Evolutionary conservation across 2,329 filamentous ascomycete species (phyloP).

Genomic region (Phyllosticta paracitricarpa): DNA sequence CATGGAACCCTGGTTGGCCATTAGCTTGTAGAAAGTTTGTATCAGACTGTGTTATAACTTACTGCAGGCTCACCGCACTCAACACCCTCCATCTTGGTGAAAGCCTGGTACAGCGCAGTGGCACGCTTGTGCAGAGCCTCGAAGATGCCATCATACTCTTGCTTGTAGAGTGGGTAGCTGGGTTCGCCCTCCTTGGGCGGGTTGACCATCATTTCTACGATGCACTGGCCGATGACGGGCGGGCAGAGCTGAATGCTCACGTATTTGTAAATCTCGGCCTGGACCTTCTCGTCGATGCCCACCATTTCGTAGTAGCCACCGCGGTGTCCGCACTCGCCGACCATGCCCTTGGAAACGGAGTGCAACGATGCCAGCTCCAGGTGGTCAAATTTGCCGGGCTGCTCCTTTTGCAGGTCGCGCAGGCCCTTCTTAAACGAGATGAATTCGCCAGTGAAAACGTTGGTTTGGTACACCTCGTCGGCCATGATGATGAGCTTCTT

Average conservation of each 20-base stretch:
- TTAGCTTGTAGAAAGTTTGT: neutral
- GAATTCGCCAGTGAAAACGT: conserved; percentile 91
- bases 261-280: conserved; percentile 96
- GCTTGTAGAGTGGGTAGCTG: conserved; percentile 70
- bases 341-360: conserved; percentile 95
- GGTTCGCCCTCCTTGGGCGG: conserved; percentile 76
- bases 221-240: conserved; percentile 88
- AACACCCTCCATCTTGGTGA: conserved; percentile 91
- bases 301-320: conserved; percentile 96
- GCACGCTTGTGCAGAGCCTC: conserved; percentile 70
- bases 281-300: conserved; percentile 75
- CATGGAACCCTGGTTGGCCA: conserved; percentile 65
- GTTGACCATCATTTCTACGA: conserved; percentile 97
- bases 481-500: conserved; percentile 84
- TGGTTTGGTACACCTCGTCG: conserved; percentile 98
- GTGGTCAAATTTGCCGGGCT: conserved; percentile 64
- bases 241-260: conserved; percentile 95
- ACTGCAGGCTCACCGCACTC: conserved; percentile 73
- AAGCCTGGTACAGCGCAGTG: conserved; percentile 77
- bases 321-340: conserved; percentile 94
- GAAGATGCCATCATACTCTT: conserved; percentile 79
- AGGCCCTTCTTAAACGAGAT: conserved; percentile 90
- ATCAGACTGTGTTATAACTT: conserved; percentile 16
- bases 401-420: conserved; percentile 61
- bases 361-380: conserved; percentile 89